Evolutionary conservation across 805 yeast genomes (phyloP), one percentile per base, ranked within the genome.

Genomic region (Kodamaea neixiangensis): DNA sequence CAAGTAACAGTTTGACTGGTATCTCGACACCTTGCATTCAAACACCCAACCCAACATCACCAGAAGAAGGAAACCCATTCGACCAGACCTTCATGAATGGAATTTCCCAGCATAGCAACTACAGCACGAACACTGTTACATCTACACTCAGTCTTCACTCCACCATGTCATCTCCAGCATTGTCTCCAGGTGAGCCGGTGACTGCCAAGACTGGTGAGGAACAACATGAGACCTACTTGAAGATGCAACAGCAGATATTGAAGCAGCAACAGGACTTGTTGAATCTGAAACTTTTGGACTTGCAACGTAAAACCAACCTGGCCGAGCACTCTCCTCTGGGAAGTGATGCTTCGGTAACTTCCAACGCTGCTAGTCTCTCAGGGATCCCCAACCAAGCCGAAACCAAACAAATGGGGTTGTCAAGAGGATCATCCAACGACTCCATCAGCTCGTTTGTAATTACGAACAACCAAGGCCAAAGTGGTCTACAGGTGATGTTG

Each of bases 1-100:
- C 31, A 3, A 9, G 22, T n/a, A 33, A 38, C 45, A 58, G 66
- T 14, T 66, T 72, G 39, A 57, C 59, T n/a, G 77, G 73, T 2
- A 66, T 71, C 18, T 72, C 68, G 47, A 71, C 77, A 0, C 77
- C 78, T 6, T 58, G 56, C 5, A 62, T 73, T 20, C 62, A 57
- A 44, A 69, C 76, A 0, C 78, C 78, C 1, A 52, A 56, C 17
- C 48, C 49, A 5, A 59, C 58, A 17, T 56, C 61, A 10, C 64
- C 67, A 5, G 54, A 61, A 7, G 72, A 65, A 25, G 60, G 50
- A 17, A 73, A 73, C 54, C 77, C 77, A 37, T 74, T 74, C 54
- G 78, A 73, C 21, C 59, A 59, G 15, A 55, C 62, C 2, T 68
- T 71, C n/a, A 40, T 45, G 53, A 46, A 34, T 19, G 47, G 53